Conservation (phyloP, 768 basidiomycete species). For the Trametes villosa region DNA sequence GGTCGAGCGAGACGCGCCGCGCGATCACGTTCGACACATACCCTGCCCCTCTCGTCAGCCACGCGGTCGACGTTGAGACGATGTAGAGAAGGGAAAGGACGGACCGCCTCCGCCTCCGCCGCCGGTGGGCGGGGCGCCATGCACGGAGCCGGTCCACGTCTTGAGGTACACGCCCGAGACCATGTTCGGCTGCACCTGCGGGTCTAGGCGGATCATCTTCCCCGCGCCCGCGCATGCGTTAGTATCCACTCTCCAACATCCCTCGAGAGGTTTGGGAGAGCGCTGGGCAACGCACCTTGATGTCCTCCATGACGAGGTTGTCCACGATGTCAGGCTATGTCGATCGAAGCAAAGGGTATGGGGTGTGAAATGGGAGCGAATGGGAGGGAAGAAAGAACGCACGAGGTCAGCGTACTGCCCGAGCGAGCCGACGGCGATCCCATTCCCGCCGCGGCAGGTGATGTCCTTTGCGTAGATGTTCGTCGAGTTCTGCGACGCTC, state of each 20-base stretch:
- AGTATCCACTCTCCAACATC: not conserved
- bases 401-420: slow-evolving; percentile 60
- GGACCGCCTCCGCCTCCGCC: slow-evolving; percentile 58
- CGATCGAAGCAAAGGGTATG: no score
- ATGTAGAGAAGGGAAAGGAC: not conserved
- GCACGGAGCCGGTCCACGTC: slow-evolving; percentile 54
- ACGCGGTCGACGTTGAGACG: no score
- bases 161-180: slow-evolving; percentile 61
- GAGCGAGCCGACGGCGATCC: slow-evolving; percentile 62
- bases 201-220: slow-evolving; percentile 52
- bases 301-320: slow-evolving; percentile 53
- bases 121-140: slow-evolving; percentile 57
- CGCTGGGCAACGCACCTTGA: slow-evolving; percentile 48
- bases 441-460: slow-evolving; percentile 63
- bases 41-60: slow-evolving; percentile 34
- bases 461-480: slow-evolving; percentile 53
- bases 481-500: slow-evolving; percentile 61
- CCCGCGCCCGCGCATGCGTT: not conserved
- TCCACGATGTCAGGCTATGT: slow-evolving; percentile 56
- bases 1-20: slow-evolving; percentile 48
- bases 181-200: slow-evolving; percentile 60
- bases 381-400: slow-evolving; percentile 5
- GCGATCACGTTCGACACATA: slow-evolving; percentile 49
- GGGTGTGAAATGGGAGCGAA: not conserved
- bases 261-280: no score